Conservation (phyloP, 2,329 filamentous ascomycete species). For the Colletotrichum tamarilloi region DNA sequence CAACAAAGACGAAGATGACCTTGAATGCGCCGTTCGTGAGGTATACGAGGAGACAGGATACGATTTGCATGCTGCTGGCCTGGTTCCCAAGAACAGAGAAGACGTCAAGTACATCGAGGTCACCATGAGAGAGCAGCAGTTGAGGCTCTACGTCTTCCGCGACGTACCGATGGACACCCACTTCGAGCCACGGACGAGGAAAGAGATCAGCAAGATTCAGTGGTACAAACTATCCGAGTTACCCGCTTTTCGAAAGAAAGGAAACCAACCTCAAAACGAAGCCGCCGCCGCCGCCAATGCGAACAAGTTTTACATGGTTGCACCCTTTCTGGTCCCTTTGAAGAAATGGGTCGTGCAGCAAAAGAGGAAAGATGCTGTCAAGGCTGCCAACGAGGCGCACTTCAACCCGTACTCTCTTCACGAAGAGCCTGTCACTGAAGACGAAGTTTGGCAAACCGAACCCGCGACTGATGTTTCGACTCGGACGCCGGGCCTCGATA, state of each 20-base stretch:
- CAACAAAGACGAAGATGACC: conserved; percentile 94
- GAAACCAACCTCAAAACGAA: conserved; percentile 65
- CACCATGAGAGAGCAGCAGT: conserved; percentile 91
- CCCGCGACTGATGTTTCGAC: conserved; percentile 43
- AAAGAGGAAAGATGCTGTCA: conserved; percentile 75
- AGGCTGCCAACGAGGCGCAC: conserved; percentile 53
- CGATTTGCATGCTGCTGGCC: conserved; percentile 79
- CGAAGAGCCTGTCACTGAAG: conserved; percentile 71
- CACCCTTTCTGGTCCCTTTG: conserved; percentile 85
- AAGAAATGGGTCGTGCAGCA: conserved; percentile 93
- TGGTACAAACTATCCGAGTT: conserved; percentile 95
- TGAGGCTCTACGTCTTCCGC: conserved; percentile 91
- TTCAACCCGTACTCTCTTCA: conserved; percentile 56
- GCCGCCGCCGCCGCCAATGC: conserved; percentile 67
- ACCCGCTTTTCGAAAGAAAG: conserved; percentile 82
- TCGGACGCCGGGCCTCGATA: conserved; percentile 54
- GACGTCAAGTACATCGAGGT: conserved; percentile 88
- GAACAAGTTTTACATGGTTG: conserved; percentile 98
- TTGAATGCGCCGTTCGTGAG: conserved; percentile 93
- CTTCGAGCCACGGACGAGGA: conserved; percentile 91
- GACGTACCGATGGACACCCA: conserved; percentile 86
- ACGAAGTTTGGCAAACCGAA: conserved; percentile 64
- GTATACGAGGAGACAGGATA: conserved; percentile 97
- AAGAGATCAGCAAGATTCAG: conserved; percentile 96
- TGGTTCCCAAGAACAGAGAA: conserved; percentile 75